These are phyloP conservation scores for Globisporangium middletonii DNA, from an alignment of 352 stramenopile species.

Conservation along the genomic window DNA sequence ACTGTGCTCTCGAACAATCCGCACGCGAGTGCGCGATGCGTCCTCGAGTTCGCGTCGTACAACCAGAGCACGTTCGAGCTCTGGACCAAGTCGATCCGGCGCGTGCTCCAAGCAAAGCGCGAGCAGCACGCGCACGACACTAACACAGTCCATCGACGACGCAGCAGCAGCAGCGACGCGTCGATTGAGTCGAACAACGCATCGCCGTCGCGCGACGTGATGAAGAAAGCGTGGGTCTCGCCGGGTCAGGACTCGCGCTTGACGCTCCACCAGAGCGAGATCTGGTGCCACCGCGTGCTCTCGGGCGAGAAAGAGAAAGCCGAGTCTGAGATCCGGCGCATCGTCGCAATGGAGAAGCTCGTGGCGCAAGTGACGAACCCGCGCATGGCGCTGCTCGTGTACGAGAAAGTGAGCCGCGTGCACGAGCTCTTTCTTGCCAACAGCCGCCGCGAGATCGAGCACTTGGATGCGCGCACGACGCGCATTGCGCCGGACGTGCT, in stretches of 20 bases:
- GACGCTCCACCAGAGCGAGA: constrained; percentile 78
- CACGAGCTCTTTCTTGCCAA: constrained; percentile 82
- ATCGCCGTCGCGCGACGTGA: constrained; percentile 6
- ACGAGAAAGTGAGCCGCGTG: constrained; percentile 86
- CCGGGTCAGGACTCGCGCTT: constrained; percentile 78
- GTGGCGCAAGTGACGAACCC: constrained; percentile 71
- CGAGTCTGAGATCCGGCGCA: constrained; percentile 73
- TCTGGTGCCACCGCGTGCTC: constrained; percentile 80
- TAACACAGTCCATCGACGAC: constrained; percentile 3
- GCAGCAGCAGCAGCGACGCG: constrained; percentile 1
- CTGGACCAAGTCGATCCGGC: constrained; percentile 79
- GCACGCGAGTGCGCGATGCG: constrained; percentile 46
- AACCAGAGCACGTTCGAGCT: constrained; percentile 83
- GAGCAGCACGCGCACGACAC: constrained; percentile 25
- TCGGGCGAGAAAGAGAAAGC: constrained; percentile 79
- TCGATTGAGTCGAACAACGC: constrained; percentile 9
- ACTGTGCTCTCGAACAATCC: constrained; percentile 47
- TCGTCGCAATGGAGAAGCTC: constrained; percentile 83
- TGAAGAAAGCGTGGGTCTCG: constrained; percentile 50
- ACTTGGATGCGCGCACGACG: constrained; percentile 30
- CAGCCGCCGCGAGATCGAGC: constrained; percentile 68
- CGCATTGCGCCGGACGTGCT: constrained; percentile 54
- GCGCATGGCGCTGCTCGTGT: constrained; percentile 81
- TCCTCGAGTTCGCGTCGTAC: constrained; percentile 78
- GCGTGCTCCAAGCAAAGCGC: constrained; percentile 53